phyloP scores from a whole-genome alignment of 345 rosid genomes.

The Linum trigynum region DNA sequence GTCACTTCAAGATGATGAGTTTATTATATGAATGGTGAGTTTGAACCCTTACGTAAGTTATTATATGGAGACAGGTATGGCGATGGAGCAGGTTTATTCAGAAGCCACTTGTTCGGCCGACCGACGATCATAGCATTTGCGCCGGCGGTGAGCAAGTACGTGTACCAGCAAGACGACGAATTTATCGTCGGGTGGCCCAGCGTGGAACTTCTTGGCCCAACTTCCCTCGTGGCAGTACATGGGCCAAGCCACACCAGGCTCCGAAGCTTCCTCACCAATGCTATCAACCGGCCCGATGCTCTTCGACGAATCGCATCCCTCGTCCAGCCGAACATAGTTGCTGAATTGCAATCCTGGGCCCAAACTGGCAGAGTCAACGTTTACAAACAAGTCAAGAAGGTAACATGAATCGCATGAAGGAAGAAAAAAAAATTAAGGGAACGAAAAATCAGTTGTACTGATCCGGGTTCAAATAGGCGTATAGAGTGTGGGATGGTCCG shows the following conservation, averaged over 20 bases:
- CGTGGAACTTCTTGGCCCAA: slow-evolving; percentile 12
- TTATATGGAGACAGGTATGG: too few species aligned
- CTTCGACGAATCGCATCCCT: slow-evolving; percentile 20
- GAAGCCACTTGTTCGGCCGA: slow-evolving; percentile 26
- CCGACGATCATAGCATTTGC: slow-evolving; percentile 20
- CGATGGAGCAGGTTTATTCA: neutral
- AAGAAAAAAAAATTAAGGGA: slow-evolving; percentile 14
- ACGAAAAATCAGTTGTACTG: slow-evolving; percentile 3
- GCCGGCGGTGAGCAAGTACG: too few species aligned
- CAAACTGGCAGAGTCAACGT: too few species aligned
- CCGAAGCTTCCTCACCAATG: slow-evolving; percentile 5
- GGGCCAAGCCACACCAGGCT: slow-evolving; percentile 26
- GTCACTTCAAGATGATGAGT: too few species aligned
- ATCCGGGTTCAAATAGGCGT: too few species aligned
- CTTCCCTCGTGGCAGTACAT: slow-evolving; percentile 14
- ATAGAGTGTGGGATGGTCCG: too few species aligned
- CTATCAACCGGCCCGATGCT: slow-evolving; percentile 25
- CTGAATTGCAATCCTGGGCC: slow-evolving; percentile 14
- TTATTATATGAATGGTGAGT: too few species aligned
- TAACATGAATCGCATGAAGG: slow-evolving; percentile 14
- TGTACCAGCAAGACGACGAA: slow-evolving; percentile 11
- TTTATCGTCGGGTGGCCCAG: slow-evolving; percentile 30
- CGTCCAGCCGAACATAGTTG: slow-evolving; percentile 21
- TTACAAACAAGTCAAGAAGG: too few species aligned
- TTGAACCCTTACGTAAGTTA: too few species aligned